Conservation (phyloP, 192 early-diverging fungal genomes). For the Linnemannia hyalina region DNA sequence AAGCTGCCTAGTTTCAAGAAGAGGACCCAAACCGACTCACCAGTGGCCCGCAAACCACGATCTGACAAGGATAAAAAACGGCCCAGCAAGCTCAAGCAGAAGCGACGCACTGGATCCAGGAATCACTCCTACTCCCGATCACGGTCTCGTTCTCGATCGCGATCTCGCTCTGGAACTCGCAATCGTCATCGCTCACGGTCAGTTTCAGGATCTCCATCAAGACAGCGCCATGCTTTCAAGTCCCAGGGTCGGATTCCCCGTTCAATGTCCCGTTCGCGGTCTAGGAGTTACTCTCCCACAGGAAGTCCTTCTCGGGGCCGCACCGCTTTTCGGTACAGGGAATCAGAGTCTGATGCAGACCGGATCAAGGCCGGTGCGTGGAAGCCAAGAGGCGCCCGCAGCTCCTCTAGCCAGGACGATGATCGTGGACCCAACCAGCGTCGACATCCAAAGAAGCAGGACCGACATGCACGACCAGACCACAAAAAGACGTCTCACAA, state of each 20-base stretch:
- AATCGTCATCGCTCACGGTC: conserved; percentile 38
- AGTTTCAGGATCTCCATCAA: conserved; percentile 12
- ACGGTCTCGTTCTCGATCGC: conserved; percentile 29
- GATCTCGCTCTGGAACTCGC: conserved; percentile 17
- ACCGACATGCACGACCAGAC: neutral
- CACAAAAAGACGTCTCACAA: conserved; percentile 13
- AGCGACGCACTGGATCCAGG: conserved; percentile 33
- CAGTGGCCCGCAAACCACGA: conserved; percentile 15
- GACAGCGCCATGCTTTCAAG: conserved; percentile 7
- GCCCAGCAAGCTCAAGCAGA: conserved; percentile 13
- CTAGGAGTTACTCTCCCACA: conserved; percentile 18
- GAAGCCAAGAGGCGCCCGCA: conserved; percentile 26
- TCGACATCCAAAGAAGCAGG: conserved; percentile 23
- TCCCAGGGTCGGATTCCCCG: conserved; percentile 16
- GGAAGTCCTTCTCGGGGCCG: conserved; percentile 39
- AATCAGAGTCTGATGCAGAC: conserved; percentile 30
- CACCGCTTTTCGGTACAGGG: conserved; percentile 8
- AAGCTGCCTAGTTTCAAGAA: conserved; percentile 64
- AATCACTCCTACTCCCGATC: conserved; percentile 29
- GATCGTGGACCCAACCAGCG: conserved; percentile 29
- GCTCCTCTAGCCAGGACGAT: conserved; percentile 45
- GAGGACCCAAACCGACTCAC: conserved; percentile 35
- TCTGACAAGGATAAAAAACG: conserved; percentile 17
- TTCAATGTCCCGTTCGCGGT: conserved; percentile 17
- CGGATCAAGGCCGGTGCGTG: conserved; percentile 1